phyloP scores from a whole-genome alignment of 176 grass and related monocot genomes.

The Hsuehochloa calcarea region DNA sequence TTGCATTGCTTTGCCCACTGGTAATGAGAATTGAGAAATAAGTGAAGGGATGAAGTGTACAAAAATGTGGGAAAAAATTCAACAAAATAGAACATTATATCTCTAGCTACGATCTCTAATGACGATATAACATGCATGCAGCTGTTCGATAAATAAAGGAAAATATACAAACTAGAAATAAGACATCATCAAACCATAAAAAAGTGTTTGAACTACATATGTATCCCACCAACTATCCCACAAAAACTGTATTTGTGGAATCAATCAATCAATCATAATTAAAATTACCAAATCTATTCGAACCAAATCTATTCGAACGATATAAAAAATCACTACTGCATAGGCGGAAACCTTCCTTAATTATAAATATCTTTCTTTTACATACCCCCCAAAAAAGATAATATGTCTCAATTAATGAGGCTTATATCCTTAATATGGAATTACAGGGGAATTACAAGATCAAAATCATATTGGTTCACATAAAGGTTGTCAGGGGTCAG shows the following conservation, averaged over 20 bases:
- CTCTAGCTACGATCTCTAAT: not conserved
- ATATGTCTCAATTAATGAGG: not conserved
- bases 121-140: not conserved
- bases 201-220: not conserved
- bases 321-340: not conserved
- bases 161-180: not conserved
- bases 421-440: not conserved
- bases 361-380: not conserved
- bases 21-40: slow-evolving; percentile 33
- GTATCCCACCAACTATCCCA: not conserved
- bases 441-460: not conserved
- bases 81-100: not conserved
- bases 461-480: not conserved
- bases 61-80: not conserved
- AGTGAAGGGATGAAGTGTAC: not conserved
- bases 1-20: slow-evolving; percentile 75
- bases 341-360: not conserved
- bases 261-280: not conserved
- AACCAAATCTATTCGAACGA: not conserved
- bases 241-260: not conserved
- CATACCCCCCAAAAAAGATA: not conserved
- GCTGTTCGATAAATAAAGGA: not conserved
- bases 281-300: slow-evolving; percentile 13
- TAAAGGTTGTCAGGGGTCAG: not conserved
- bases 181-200: slow-evolving; percentile 1